These are phyloP conservation scores for Cucurbita moschata DNA, from an alignment of 306 rosid genomes.

Conservation along the genomic window DNA sequence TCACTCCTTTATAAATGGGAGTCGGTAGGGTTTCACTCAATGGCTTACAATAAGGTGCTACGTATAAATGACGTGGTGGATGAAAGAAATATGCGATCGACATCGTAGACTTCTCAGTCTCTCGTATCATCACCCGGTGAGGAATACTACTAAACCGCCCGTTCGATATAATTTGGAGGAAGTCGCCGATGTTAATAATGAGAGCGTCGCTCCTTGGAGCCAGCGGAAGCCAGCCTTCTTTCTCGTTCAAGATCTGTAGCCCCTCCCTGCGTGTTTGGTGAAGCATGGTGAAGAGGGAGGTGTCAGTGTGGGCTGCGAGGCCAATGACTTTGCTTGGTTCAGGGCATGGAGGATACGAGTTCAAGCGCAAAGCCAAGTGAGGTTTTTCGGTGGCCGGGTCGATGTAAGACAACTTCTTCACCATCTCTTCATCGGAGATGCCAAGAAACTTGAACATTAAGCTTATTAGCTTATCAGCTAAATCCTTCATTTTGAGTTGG, in stretches of 20 bases:
- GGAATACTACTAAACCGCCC: constrained; percentile 16
- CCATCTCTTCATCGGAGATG: constrained; percentile 8
- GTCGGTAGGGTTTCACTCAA: constrained; percentile 9
- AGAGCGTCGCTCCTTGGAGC: constrained; percentile 22
- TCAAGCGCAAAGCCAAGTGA: constrained; percentile 4
- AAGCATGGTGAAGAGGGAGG: constrained; percentile 33
- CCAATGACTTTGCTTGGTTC: constrained; percentile 37
- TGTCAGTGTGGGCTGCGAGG: constrained; percentile 39
- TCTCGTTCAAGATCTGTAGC: constrained; percentile 17
- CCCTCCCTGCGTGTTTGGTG: constrained; percentile 18
- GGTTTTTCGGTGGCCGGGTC: not conserved
- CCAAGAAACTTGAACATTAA: constrained; percentile 24
- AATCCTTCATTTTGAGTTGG: constrained; percentile 22
- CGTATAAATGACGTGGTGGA: constrained; percentile 18
- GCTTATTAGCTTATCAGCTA: constrained; percentile 10
- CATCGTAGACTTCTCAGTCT: constrained; percentile 11
- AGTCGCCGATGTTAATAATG: constrained; percentile 29
- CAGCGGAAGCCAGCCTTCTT: constrained; percentile 27
- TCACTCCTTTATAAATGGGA: constrained; percentile 18
- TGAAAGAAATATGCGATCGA: constrained; percentile 29
- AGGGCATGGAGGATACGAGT: constrained; percentile 44
- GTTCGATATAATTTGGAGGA: constrained; percentile 31
- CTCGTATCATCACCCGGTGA: constrained; percentile 33
- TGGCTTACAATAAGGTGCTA: constrained; percentile 19
- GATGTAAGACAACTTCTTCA: not conserved